Base-by-base conservation (phyloP, 345 rosid genomes). In the Arabis hirsuta region DNA sequence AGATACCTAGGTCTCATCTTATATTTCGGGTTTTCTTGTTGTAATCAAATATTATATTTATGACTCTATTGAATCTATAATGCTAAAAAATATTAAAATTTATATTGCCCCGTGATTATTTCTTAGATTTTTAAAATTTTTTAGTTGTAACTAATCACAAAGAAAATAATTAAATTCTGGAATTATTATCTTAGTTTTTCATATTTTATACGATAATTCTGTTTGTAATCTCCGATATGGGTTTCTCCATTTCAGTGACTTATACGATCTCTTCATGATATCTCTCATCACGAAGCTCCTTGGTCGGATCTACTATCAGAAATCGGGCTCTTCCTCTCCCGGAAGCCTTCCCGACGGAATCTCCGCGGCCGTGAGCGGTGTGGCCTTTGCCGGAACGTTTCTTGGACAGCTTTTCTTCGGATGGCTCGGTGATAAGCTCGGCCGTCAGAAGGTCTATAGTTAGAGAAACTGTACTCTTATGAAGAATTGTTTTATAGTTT, bases 171-270 rank as follows among this genome's bases (percentile, higher is more conserved):
- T n/a, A n/a, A n/a, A n/a, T n/a, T n/a, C n/a, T n/a, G n/a, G n/a
- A n/a, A n/a, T n/a, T n/a, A n/a, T n/a, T n/a, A n/a, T n/a, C n/a
- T n/a, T n/a, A n/a, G n/a, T n/a, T n/a, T n/a, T n/a, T n/a, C n/a
- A n/a, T n/a, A n/a, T n/a, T n/a, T n/a, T n/a, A n/a, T n/a, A n/a
- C n/a, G n/a, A n/a, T n/a, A n/a, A n/a, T n/a, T n/a, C n/a, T n/a
- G n/a, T n/a, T 88, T 12, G 70, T 90, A 19, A 77, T 90, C 73
- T 90, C 96, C 14, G 91, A 94, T 10, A 88, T 90, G 94, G 94
- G 96, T 20, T 90, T 90, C 76, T n/a, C n/a, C n/a, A n/a, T n/a
- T 90, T 90, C 82, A 88, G 91, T 0, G 92, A 90, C 75, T 85
- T 95, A 3, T 87, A 90, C 63, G 92, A 90, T 61, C 89, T 90